Evolutionary conservation across 805 yeast genomes (phyloP), one percentile per base, ranked within the genome.

Genomic region (Lipomyces kockii): DNA sequence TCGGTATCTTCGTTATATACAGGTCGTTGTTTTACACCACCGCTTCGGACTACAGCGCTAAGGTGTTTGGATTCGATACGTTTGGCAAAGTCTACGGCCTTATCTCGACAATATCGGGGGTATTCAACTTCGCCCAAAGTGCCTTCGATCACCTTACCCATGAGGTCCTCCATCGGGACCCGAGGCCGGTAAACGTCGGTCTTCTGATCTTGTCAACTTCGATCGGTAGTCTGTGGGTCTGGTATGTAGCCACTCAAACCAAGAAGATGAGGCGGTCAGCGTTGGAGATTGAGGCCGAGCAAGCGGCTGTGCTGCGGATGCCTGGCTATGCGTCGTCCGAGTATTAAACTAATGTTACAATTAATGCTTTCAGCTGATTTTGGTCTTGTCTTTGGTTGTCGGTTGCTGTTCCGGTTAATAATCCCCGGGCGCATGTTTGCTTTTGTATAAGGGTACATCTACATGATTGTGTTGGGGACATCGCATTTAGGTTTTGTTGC

Each of bases 1-100:
- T 93, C 55, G 72, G 87, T 1, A 71, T 90, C 37, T 80, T 93
- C 71, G 98, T 92, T 11, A 81, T 90, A 1, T 92, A 90, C 78
- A 84, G 98, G 77, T 97, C 98, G 11, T 90, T 93, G 75, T 92
- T 90, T 76, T 94, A 93, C 78, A 93, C 98, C 1, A 91, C 96
- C 1, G 91, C 92, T 6, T 90, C 97, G 1, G 98, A 94, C 78
- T 92, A 88, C 77, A 86, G 92, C 74, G 96, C 97, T 35, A 93
- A 93, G 76, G 94, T 93, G 39, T 93, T 94, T 80, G 98, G 98
- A 0, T 92, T 90, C 78, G 88, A 87, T 64, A 92, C 96, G 0
- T 93, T 94, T 79, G 98, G 98, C 49, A 90, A 92, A 1, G 88
- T 94, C 6, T 94, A 94, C 76, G 98, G 98, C 0, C 79, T 93